A percentile compares a stretch with the other conserved stretches of the same genome.
phyloP scores from a whole-genome alignment of 495 filamentous ascomycete genomes.

The Aspergillus ostianus region DNA sequence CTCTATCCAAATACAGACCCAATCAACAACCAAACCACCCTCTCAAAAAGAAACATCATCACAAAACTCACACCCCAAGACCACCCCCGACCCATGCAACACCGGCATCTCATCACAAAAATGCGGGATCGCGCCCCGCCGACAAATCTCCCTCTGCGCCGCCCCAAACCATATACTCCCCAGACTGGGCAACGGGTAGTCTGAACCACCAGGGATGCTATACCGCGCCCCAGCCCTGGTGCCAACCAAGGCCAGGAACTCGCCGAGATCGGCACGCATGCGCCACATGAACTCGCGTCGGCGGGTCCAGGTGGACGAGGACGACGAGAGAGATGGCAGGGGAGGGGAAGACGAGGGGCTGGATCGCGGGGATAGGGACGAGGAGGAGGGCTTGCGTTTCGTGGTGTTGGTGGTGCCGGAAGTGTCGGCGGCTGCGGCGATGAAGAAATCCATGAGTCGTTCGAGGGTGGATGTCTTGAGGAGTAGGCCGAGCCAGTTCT shows the following conservation, averaged over 20 bases:
- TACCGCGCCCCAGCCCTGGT: not conserved
- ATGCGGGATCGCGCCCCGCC: conserved; percentile 28
- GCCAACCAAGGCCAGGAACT: conserved; percentile 16
- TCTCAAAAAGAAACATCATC: conserved; percentile 2
- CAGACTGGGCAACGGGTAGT: conserved; percentile 10
- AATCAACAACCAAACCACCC: not conserved
- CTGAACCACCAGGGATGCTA: no score
- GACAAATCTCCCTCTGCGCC: conserved; percentile 23
- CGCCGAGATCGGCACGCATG: conserved; percentile 26
- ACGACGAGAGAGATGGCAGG: not conserved
- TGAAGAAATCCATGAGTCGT: conserved; percentile 26
- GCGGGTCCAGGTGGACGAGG: conserved; percentile 20
- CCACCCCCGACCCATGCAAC: conserved; percentile 23
- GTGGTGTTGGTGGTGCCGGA: not conserved
- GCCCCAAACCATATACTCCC: conserved; percentile 30
- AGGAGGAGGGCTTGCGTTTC: not conserved
- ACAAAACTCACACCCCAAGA: conserved; percentile 25
- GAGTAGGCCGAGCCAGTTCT: conserved; percentile 30
- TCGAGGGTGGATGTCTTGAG: conserved; percentile 31
- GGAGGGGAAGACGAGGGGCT: not conserved
- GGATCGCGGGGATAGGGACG: not conserved
- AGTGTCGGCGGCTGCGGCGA: conserved; percentile 14
- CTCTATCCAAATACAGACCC: not conserved
- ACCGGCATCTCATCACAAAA: conserved; percentile 20
- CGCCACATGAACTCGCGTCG: conserved; percentile 29